Base-by-base conservation (phyloP, 768 basidiomycete species). In the Podaxis sp. region DNA sequence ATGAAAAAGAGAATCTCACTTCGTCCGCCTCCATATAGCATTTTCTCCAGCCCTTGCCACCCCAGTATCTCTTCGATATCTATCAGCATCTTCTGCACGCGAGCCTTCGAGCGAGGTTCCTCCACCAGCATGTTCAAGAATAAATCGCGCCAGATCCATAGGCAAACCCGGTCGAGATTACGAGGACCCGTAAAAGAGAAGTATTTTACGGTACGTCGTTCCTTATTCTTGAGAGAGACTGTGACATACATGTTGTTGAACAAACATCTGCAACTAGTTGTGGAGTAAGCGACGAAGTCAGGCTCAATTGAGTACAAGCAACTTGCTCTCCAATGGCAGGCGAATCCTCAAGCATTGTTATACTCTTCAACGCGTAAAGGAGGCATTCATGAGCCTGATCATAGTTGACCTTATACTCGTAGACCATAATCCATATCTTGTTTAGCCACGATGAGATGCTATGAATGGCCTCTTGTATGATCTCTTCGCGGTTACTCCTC, bases 81-180 rank as follows among this genome's bases (percentile, higher is more conserved):
- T n/a, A 76, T 72, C 21, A 89, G 70, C 79, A 88, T 86, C 5
- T 79, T 75, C 0, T 79, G 77, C 13, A 87, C 72, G 52, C 64
- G 62, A 56, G 64, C 76, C 69, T 61, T 71, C 0, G 79, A 77
- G n/a, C 25, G 37, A 4, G 23, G 23, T 28, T 52, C 50, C n/a
- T 51, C 37, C 4, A 51, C 38, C 6, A 84, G 76, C 69, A 89
- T 71, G 25, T 79, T 80, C 7, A 89, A 67, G 62, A 89, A 82
- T 18, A 89, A 74, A 62, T 89, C 88, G 5, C 87, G 78, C 87
- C 87, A 89, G 55, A 89, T 81, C 85, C 86, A 89, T 16, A 87
- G 69, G 5, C 83, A 61, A 42, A 80, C 73, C 13, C 70, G 72
- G 27, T 79, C 74, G 18, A 86, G 72, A 23, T 75, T 74, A 32